Evolutionary conservation across 2,329 filamentous ascomycete species (phyloP), one percentile per base, ranked within the genome.

Genomic region (Ceratocystis smalleyi): DNA sequence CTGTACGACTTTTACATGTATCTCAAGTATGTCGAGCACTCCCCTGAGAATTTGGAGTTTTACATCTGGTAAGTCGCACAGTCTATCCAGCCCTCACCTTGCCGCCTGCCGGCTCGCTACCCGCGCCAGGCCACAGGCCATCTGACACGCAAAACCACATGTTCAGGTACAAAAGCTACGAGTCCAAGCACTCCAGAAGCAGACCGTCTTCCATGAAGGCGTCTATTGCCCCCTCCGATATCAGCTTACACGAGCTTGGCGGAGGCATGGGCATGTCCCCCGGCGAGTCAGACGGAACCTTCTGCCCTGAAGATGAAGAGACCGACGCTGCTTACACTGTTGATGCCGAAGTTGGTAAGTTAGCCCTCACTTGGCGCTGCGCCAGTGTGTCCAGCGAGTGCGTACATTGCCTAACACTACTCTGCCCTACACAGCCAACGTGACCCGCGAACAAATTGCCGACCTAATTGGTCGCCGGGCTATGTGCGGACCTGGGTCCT

Each of bases 1-100:
- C 69, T 79, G 8, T 77, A 78, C 65, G 77, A 79, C 70, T 79
- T 79, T 61, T 78, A 78, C 70, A 77, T 79, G 76, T 79, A 78
- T 65, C 71, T 79, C 60, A 78, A 78, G 69, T 74, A 79, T 68
- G 77, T 79, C 59, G 77, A 79, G 69, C 76, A 73, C 69, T 78
- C 77, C 1, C 71, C 76, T 0, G 77, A 79, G 70, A 79, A 79
- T 67, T 73, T 79, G 7, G 77, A 79, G 69, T 79, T 79, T 66
- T 79, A 77, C 67, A 72, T 79, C 47, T 79, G 77, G 77, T 79
- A 70, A 30, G 73, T 68, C 47, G 22, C 22, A 51, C 15, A 27
- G 47, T 6, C 47, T 27, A 19, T 49, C 47, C n/a, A 19, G 47
- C 19, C 47, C 47, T 40, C 49, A 27, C 7, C n/a, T 30, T 51